Conservation (phyloP, 352 stramenopile species). For the Phytopythium mirpurense region DNA sequence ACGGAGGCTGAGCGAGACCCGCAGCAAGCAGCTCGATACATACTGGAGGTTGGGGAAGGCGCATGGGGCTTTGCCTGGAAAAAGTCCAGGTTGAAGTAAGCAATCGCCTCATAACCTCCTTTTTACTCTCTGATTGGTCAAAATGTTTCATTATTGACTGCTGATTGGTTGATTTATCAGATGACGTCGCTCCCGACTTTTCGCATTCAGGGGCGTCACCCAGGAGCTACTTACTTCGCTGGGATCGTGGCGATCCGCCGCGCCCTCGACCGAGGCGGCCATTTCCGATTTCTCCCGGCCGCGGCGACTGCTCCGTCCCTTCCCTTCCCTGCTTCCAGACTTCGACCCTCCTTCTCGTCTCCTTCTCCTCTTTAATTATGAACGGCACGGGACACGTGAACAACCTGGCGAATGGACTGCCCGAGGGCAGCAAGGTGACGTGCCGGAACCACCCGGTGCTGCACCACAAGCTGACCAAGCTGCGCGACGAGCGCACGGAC, state of each 20-base stretch:
- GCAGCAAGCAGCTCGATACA: no score
- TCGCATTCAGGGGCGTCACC: conserved; percentile 7
- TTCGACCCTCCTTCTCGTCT: background rate
- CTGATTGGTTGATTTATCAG: conserved; percentile 1
- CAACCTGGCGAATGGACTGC: conserved; percentile 58
- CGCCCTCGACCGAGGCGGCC: background rate
- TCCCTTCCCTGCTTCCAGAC: background rate
- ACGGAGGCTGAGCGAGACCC: no score
- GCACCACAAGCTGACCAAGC: conserved; percentile 95
- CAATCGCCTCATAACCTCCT: background rate
- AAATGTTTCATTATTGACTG: background rate
- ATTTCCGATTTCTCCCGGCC: conserved; percentile 16
- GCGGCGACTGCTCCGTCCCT: conserved; percentile 8
- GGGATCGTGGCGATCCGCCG: background rate
- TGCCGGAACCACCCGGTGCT: conserved; percentile 90
- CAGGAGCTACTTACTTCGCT: conserved; percentile 2
- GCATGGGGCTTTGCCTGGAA: no score
- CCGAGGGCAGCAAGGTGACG: conserved; percentile 68
- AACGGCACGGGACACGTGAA: conserved; percentile 63
- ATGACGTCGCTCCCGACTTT: conserved; percentile 3
- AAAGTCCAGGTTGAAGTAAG: conserved; percentile 4
- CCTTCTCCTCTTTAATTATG: conserved; percentile 29
- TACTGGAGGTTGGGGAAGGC: background rate
- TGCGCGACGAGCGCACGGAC: conserved; percentile 92
- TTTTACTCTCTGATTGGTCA: background rate